Evolutionary conservation across 2,329 filamentous ascomycete species (phyloP), one percentile per base, ranked within the genome.

Genomic region (Chaetomium strumarium): DNA sequence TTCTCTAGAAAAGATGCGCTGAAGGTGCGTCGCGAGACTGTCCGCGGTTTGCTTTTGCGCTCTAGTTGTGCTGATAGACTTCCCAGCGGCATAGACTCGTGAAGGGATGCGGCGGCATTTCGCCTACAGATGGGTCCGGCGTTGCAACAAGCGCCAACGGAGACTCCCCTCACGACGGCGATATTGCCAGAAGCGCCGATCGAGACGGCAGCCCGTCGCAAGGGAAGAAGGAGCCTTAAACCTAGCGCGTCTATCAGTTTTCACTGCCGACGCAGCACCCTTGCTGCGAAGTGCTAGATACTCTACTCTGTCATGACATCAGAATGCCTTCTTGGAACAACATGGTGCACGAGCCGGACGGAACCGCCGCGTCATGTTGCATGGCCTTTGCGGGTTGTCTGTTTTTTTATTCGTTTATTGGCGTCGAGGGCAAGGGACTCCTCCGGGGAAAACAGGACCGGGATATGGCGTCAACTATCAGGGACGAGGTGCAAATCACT

Each of bases 1-100:
- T 99, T 99, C 65, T 96, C 91, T 3, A 80, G 93, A 55, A 97
- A 97, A 68, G 93, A 97, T 70, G 93, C 93, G 10, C 75, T 99
- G 30, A 97, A 97, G 88, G 93, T 52, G 31, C 51, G 53, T 54
- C 45, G 33, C 29, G 33, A 30, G 17, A 20, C n/a, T 3, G 6
- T 8, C 38, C n/a, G 14, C 3, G 2, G 2, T 3, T n/a, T 34
- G 1, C n/a, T 40, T 31, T 10, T 19, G 19, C 7, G 17, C 14
- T 13, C 12, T 29, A 11, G 1, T 11, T 17, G 5, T 54, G 41
- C 56, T 58, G 20, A 57, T 45, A 41, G 34, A 14, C 10, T 30
- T 47, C 29, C 13, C 14, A 85, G 78, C 72, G 81, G 51, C 80
- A 85, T 64, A 75, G 78, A 38, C 71, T 85, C 5, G 83, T 86